phyloP scores from a whole-genome alignment of 2,329 filamentous ascomycete species.

The Orbilia javanica region DNA sequence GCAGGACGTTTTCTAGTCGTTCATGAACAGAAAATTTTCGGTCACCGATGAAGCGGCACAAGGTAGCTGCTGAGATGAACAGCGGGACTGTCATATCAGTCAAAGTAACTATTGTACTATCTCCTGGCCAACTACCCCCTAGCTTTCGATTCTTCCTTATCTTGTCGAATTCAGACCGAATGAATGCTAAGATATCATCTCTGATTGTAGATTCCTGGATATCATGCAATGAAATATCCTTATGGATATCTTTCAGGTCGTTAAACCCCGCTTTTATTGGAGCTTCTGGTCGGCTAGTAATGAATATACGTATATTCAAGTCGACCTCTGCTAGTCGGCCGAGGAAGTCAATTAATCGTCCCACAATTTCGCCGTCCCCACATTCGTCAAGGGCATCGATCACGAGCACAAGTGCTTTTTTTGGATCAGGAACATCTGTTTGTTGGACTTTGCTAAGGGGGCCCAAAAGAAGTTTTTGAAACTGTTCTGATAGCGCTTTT shows the following conservation, averaged over 20 bases:
- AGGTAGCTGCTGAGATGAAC: conserved; percentile 28
- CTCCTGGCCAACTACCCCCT: not conserved
- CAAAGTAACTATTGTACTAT: not conserved
- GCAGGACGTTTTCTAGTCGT: not conserved
- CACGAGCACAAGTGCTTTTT: conserved; percentile 3
- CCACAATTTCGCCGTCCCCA: conserved; percentile 6
- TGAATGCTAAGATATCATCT: conserved; percentile 60
- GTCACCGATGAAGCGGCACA: conserved; percentile 17
- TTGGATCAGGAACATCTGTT: not conserved
- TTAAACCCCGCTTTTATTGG: conserved; percentile 58
- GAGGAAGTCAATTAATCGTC: conserved; percentile 2
- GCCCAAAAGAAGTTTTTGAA: conserved; percentile 65
- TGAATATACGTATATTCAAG: conserved; percentile 57
- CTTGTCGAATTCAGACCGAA: conserved; percentile 1
- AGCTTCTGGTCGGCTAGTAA: conserved; percentile 60
- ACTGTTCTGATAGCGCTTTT: conserved; percentile 65
- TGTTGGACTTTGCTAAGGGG: conserved; percentile 62
- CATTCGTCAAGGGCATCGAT: conserved; percentile 44
- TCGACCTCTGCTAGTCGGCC: not conserved
- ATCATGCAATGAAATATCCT: conserved; percentile 34
- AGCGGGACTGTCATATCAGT: conserved; percentile 9
- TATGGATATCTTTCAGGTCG: conserved; percentile 19
- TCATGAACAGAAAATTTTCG: not conserved
- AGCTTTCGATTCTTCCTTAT: conserved; percentile 5
- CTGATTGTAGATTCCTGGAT: conserved; percentile 57